Conservation (phyloP, 805 yeast genomes). For the Ogataea ramenticola region DNA sequence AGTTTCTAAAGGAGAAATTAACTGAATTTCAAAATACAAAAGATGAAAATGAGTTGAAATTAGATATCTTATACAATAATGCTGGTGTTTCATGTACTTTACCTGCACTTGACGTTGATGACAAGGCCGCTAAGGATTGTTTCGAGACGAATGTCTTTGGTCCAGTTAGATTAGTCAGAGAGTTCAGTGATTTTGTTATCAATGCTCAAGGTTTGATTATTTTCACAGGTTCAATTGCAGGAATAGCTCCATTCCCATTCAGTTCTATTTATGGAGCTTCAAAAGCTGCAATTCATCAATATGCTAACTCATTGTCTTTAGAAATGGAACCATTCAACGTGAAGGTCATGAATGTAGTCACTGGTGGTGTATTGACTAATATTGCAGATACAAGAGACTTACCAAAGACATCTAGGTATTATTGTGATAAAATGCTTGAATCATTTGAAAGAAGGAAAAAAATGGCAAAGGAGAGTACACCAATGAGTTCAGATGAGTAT, state of each 20-base stretch:
- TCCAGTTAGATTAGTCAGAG: slow-evolving; percentile 56
- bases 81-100: slow-evolving; percentile 56
- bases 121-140: slow-evolving; percentile 42
- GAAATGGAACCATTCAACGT: slow-evolving; percentile 72
- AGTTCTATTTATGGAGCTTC: slow-evolving; percentile 58
- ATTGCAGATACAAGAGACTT: slow-evolving; percentile 61
- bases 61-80: slow-evolving; percentile 63
- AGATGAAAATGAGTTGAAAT: slow-evolving; percentile 27
- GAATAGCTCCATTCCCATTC: slow-evolving; percentile 62
- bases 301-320: slow-evolving; percentile 51
- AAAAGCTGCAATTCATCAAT: slow-evolving; percentile 73
- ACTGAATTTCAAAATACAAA: neutral
- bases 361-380: slow-evolving; percentile 71
- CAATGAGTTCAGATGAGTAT: slow-evolving; percentile 53
- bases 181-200: slow-evolving; percentile 45
- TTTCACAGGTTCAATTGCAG: slow-evolving; percentile 70
- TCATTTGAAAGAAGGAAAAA: slow-evolving; percentile 44
- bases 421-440: slow-evolving; percentile 40
- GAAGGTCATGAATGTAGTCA: slow-evolving; percentile 57
- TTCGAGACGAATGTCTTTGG: slow-evolving; percentile 67
- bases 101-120: slow-evolving; percentile 61
- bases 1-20: slow-evolving; percentile 26
- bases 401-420: slow-evolving; percentile 48
- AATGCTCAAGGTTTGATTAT: slow-evolving; percentile 57
- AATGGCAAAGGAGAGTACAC: slow-evolving; percentile 53